Evolutionary conservation across 1,284 basidiomycete species (phyloP).

Genomic region (Ceratobasidium theobromae): DNA sequence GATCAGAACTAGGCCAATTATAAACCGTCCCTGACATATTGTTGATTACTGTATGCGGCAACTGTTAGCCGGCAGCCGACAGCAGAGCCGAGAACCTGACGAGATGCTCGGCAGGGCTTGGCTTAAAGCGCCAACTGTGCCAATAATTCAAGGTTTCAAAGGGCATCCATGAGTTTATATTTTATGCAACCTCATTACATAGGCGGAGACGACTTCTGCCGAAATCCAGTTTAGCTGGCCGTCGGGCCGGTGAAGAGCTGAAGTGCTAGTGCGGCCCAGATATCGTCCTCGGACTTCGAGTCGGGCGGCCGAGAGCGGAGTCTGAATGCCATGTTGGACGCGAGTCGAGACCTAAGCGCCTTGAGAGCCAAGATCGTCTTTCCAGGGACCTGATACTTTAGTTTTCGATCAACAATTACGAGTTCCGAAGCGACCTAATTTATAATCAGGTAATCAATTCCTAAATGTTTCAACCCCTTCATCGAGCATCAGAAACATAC

Average conservation of each 20-base stretch:
- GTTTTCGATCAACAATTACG: conserved; percentile 82
- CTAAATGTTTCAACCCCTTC: neutral
- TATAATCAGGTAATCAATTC: conserved; percentile 13
- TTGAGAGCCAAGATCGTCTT: conserved; percentile 83
- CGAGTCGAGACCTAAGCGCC: conserved; percentile 69
- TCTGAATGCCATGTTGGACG: conserved; percentile 56
- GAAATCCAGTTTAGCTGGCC: neutral
- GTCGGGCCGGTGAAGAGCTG: neutral
- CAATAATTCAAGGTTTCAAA: too few relatives aligned
- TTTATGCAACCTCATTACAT: too few relatives aligned
- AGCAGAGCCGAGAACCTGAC: neutral
- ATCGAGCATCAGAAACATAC: conserved; percentile 47
- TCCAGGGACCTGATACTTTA: conserved; percentile 70
- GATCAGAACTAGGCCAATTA: too few relatives aligned
- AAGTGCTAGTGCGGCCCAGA: conserved; percentile 7
- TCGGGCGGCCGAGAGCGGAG: conserved; percentile 3
- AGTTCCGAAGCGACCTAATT: conserved; percentile 68
- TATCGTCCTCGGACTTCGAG: conserved; percentile 55
- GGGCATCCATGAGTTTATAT: too few relatives aligned
- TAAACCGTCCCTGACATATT: too few relatives aligned
- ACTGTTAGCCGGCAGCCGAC: too few relatives aligned
- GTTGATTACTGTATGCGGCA: too few relatives aligned
- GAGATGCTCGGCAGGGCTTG: neutral
- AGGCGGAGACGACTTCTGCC: too few relatives aligned
- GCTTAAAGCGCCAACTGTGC: too few relatives aligned